phyloP scores from a whole-genome alignment of 1,139 yeast genomes.

The Torulaspora globosa region DNA sequence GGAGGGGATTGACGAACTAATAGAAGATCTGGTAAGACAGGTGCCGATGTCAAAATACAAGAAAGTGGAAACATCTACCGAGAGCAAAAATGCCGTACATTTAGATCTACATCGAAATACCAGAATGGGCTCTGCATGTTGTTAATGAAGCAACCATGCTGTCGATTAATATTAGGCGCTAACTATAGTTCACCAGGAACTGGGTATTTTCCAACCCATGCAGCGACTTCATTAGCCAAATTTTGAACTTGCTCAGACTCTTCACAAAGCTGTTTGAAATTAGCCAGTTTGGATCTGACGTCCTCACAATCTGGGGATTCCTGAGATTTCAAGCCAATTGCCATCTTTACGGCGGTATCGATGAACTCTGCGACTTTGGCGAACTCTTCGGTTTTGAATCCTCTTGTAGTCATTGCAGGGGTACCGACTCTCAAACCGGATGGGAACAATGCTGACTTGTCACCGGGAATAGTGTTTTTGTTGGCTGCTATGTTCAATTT shows the following conservation, averaged over 20 bases:
- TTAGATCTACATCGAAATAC: constrained; percentile 1
- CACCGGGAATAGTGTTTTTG: constrained; percentile 96
- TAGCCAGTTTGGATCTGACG: constrained; percentile 59
- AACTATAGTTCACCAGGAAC: constrained; percentile 65
- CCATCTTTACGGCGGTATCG: constrained; percentile 68
- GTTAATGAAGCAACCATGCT: constrained; percentile 7
- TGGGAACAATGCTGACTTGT: constrained; percentile 90
- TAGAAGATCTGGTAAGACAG: constrained; percentile 72
- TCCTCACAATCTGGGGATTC: constrained; percentile 47
- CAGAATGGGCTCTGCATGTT: constrained; percentile 6
- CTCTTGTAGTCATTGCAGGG: constrained; percentile 98
- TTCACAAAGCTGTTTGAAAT: constrained; percentile 62
- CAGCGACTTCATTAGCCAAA: constrained; percentile 58
- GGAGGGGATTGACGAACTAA: constrained; percentile 70
- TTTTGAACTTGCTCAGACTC: constrained; percentile 53
- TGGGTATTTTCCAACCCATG: constrained; percentile 66
- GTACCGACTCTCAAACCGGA: constrained; percentile 96
- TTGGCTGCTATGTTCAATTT: constrained; percentile 89
- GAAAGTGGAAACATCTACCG: constrained; percentile 3
- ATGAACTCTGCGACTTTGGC: constrained; percentile 73
- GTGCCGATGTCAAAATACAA: constrained; percentile 47
- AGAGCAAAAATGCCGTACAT: constrained; percentile 1
- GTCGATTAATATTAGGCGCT: not conserved
- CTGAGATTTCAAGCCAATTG: constrained; percentile 54
- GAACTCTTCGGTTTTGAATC: constrained; percentile 76